Percentiles rank a stretch among this genome's conserved stretches.
phyloP scores from a whole-genome alignment of 352 stramenopile species.

The Pythium grandisporangium region DNA sequence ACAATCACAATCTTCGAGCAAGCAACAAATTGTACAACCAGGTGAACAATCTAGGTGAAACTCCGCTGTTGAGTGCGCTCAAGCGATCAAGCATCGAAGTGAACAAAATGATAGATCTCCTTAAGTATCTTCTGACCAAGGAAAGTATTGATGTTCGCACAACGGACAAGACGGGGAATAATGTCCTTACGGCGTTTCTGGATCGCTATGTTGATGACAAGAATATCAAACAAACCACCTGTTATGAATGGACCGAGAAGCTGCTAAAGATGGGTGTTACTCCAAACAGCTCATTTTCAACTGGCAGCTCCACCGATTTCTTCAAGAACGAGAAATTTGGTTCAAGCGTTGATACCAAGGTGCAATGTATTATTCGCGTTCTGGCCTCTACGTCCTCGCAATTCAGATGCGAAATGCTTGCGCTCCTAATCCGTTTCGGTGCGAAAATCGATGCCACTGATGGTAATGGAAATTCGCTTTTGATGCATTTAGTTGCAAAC shows the following conservation, averaged over 20 bases:
- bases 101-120: constrained; percentile 17
- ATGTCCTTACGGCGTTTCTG: constrained; percentile 38
- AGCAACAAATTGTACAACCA: constrained; percentile 29
- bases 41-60: constrained; percentile 33
- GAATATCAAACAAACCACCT: constrained; percentile 3
- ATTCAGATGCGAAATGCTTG: constrained; percentile 27
- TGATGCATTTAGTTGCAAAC: constrained; percentile 47
- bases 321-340: constrained; percentile 25
- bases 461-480: constrained; percentile 37
- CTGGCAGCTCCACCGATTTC: constrained; percentile 15
- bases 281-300: constrained; percentile 34
- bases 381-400: constrained; percentile 19
- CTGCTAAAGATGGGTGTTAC: constrained; percentile 49
- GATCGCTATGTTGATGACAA: constrained; percentile 36
- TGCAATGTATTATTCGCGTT: constrained; percentile 36
- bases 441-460: constrained; percentile 39
- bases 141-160: constrained; percentile 25
- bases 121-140: constrained; percentile 41
- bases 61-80: constrained; percentile 38
- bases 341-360: constrained; percentile 14
- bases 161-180: constrained; percentile 29
- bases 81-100: constrained; percentile 16
- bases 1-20: too few species aligned
- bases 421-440: constrained; percentile 43
- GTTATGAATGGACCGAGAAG: neutral